Conservation (phyloP, 2,329 filamentous ascomycete genomes). For the Hymenoscyphus salicellus region DNA sequence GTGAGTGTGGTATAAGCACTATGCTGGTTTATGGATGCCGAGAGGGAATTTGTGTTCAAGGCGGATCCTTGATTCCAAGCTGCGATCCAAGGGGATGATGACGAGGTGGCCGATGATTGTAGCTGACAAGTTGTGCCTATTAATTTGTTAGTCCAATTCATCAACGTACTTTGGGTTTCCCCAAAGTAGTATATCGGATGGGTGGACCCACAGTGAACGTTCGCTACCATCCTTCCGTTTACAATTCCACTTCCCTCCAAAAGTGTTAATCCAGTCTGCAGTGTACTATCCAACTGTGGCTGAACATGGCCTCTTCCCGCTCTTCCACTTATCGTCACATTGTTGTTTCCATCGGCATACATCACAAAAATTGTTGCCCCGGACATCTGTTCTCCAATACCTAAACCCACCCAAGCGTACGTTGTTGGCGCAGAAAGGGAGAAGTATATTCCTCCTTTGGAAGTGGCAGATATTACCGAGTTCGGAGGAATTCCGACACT, state of each 20-base stretch:
- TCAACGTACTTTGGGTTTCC: neutral
- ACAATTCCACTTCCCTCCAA: slow-evolving; percentile 49
- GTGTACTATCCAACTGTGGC: slow-evolving; percentile 44
- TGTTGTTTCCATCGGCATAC: slow-evolving; percentile 50
- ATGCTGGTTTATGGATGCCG: slow-evolving; percentile 26
- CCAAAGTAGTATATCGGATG: neutral
- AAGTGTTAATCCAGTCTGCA: slow-evolving; percentile 38
- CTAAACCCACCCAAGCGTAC: slow-evolving; percentile 56
- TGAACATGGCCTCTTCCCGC: slow-evolving; percentile 42
- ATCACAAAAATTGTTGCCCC: slow-evolving; percentile 58
- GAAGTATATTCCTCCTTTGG: slow-evolving; percentile 55
- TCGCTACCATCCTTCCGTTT: slow-evolving; percentile 54
- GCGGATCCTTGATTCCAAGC: slow-evolving; percentile 30
- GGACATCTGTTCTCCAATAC: slow-evolving; percentile 53
- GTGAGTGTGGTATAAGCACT: slow-evolving; percentile 16
- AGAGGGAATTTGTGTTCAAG: slow-evolving; percentile 22
- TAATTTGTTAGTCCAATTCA: neutral
- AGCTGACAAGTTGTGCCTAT: slow-evolving; percentile 29
- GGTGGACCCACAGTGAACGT: slow-evolving; percentile 47
- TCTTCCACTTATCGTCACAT: slow-evolving; percentile 55
- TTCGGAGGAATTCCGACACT: slow-evolving; percentile 27
- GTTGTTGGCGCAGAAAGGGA: slow-evolving; percentile 52
- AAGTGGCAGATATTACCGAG: slow-evolving; percentile 45
- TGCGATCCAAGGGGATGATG: slow-evolving; percentile 29
- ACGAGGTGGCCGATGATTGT: slow-evolving; percentile 17